Conservation (phyloP, 106 monocot genomes). For the Vanilla planifolia region DNA sequence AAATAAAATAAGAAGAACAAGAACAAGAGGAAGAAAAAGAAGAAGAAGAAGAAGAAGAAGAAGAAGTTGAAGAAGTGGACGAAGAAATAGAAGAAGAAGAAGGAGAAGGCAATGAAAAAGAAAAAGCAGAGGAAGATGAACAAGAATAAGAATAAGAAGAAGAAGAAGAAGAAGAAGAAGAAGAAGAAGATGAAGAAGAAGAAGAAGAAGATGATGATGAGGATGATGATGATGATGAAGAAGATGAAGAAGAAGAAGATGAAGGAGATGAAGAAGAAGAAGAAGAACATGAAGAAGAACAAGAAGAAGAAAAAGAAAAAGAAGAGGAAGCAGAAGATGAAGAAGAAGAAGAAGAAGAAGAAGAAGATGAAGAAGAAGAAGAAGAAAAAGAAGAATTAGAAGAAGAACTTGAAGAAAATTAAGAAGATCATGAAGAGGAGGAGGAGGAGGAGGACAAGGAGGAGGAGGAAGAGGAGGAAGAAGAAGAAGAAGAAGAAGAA, state of each 20-base stretch:
- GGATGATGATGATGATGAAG: not conserved
- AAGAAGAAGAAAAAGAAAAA: not conserved
- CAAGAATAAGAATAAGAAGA: no score
- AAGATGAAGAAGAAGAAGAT: not conserved
- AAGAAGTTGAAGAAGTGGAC: no score
- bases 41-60: not conserved
- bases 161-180: not conserved
- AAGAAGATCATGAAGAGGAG: not conserved
- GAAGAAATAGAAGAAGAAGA: not conserved
- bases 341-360: not conserved
- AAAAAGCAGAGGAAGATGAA: no score
- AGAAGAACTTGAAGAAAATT: no score
- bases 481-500: not conserved
- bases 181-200: not conserved
- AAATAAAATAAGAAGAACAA: no score
- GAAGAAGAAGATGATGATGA: not conserved
- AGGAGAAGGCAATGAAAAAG: no score
- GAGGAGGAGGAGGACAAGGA: not conserved
- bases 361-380: not conserved
- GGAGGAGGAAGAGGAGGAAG: not conserved
- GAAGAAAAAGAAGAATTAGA: no score
- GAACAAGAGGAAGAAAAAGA: no score
- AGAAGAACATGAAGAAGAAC: not conserved
- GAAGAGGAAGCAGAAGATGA: no score
- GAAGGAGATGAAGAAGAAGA: no score